Base-by-base conservation (phyloP, 805 yeast species). In the Zygoascus bituminiphila region DNA sequence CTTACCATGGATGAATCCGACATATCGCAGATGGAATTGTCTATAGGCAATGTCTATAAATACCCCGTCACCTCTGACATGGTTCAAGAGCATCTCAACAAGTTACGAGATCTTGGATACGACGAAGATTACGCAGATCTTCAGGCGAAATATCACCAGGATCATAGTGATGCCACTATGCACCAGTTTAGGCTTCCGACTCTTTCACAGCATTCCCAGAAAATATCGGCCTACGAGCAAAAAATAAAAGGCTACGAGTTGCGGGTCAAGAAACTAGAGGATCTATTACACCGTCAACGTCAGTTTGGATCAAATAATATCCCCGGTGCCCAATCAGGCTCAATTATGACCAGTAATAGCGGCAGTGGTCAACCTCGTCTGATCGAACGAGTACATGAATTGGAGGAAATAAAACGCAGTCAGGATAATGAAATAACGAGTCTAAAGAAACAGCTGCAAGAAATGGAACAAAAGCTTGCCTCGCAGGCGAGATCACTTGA, bases 251-350 rank as follows among this genome's bases (percentile, higher is more conserved):
- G 85, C 0, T 82, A 88, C 54, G 82, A 82, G 61, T 64, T 77
- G 9, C 69, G 95, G 46, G 85, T 91, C 37, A 78, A 77, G 52
- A 84, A 84, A 55, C 72, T 91, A 46, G 96, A 88, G 56, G 82
- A 78, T 47, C 64, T 88, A 35, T 66, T 88, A 14, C 93, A 88
- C 60, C 87, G 84, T 53, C 83, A 79, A 47, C 86, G 25, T 12
- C 31, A 78, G 39, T 51, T 42, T 40, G 42, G 51, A n/a, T 51
- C 42, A 20, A 31, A n/a, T 48, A 38, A 19, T 9, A 37, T 35
- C 7, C 33, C 49, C 5, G 45, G 23, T 9, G 25, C 24, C 15
- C 26, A 14, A 21, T 21, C 26, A 9, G 5, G 10, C 12, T 22
- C 35, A 9, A 25, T 41, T 12, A n/a, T n/a, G n/a, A n/a, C n/a